Conservation (phyloP, 2,329 filamentous ascomycete species). For the Lizonia empirigonia region DNA sequence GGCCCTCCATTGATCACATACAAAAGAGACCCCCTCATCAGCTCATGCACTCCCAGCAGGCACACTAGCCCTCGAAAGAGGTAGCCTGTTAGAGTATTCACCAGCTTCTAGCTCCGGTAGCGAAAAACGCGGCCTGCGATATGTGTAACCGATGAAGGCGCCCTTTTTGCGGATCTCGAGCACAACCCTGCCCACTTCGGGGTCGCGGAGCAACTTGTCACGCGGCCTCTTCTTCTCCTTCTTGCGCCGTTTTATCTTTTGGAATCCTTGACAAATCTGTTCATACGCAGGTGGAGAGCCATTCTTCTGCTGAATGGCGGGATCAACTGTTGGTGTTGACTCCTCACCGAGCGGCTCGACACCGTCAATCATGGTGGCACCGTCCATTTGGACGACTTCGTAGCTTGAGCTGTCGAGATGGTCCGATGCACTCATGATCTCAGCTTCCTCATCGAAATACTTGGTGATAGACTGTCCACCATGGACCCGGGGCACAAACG, state of each 20-base stretch:
- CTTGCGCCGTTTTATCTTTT: conserved; percentile 53
- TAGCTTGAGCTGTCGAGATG: conserved; percentile 46
- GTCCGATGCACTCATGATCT: conserved; percentile 57
- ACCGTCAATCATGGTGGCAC: background rate
- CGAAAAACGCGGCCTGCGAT: conserved; percentile 60
- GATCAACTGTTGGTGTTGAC: background rate
- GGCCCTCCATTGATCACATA: background rate
- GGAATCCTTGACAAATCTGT: conserved; percentile 9
- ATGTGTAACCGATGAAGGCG: conserved; percentile 90
- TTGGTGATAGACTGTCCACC: conserved; percentile 65
- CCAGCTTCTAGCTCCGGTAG: conserved; percentile 37
- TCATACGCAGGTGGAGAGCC: background rate
- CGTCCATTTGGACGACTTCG: conserved; percentile 19
- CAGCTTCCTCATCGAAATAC: conserved; percentile 86
- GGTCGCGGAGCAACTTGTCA: conserved; percentile 84
- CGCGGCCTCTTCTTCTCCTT: conserved; percentile 79
- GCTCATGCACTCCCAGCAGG: conserved; percentile 20
- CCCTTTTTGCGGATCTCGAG: conserved; percentile 79
- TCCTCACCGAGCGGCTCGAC: conserved; percentile 5
- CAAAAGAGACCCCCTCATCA: background rate
- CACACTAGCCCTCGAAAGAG: conserved; percentile 5
- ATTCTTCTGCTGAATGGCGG: background rate
- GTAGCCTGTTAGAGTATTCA: conserved; percentile 6
- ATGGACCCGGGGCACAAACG: conserved; percentile 76
- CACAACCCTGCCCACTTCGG: conserved; percentile 66